Percentiles rank a stretch among this genome's conserved stretches.
Evolutionary conservation across 2,329 filamentous ascomycete species (phyloP).

Genomic region (Botrytis paeoniae): DNA sequence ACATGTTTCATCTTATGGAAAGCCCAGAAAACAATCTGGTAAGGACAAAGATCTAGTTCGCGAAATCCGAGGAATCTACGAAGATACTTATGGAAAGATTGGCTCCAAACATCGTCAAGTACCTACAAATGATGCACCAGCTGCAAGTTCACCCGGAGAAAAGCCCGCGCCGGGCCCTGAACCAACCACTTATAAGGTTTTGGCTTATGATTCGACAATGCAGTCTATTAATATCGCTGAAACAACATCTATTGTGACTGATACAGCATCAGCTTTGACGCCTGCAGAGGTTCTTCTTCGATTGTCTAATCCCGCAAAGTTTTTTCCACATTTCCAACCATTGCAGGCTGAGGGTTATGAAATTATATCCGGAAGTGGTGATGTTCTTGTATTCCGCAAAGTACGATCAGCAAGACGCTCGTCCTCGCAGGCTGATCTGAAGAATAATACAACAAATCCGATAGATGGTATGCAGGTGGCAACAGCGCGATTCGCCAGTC

Average conservation of each 20-base stretch:
- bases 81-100: constrained; percentile 43
- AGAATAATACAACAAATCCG: constrained; percentile 46
- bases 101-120: constrained; percentile 35
- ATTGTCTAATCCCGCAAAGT: constrained; percentile 61
- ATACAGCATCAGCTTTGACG: constrained; percentile 49
- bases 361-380: constrained; percentile 59
- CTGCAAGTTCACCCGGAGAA: background rate
- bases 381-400: constrained; percentile 66
- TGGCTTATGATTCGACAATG: constrained; percentile 61
- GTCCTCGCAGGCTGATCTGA: constrained; percentile 25
- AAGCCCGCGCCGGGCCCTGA: constrained; percentile 17
- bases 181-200: constrained; percentile 55
- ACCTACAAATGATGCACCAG: constrained; percentile 9
- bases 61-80: constrained; percentile 44
- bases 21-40: constrained; percentile 15
- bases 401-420: constrained; percentile 41
- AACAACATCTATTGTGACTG: constrained; percentile 54
- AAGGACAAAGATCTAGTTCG: constrained; percentile 38
- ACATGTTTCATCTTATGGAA: constrained; percentile 22
- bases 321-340: constrained; percentile 59
- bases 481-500: constrained; percentile 59
- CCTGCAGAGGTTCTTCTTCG: constrained; percentile 59
- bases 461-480: constrained; percentile 48
- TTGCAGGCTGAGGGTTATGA: constrained; percentile 63
- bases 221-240: constrained; percentile 58